Conservation (phyloP, 495 filamentous ascomycete genomes). For the Articulospora tetracladia region DNA sequence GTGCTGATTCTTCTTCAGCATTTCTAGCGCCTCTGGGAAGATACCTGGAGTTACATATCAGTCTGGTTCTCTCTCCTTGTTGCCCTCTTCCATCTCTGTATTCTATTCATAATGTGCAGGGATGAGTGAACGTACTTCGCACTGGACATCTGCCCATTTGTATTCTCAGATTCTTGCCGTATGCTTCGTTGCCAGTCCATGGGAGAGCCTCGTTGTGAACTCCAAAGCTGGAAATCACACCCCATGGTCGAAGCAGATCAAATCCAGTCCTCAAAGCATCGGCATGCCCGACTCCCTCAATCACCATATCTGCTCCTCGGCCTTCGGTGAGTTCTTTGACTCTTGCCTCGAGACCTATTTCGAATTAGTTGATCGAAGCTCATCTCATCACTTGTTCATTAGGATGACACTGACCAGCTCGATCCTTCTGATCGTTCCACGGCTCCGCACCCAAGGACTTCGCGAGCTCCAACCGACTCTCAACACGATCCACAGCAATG, state of each 20-base stretch:
- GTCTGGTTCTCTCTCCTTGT: neutral
- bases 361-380: neutral
- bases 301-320: slow-evolving; percentile 83
- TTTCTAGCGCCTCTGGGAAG: slow-evolving; percentile 70
- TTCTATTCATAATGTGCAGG: too few species aligned
- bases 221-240: slow-evolving; percentile 82
- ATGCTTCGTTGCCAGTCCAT: slow-evolving; percentile 78
- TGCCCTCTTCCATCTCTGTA: too few species aligned
- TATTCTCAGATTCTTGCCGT: slow-evolving; percentile 84
- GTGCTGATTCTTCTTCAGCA: slow-evolving; percentile 80
- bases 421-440: slow-evolving; percentile 73
- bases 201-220: slow-evolving; percentile 94
- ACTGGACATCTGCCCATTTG: slow-evolving; percentile 96
- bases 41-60: slow-evolving; percentile 31
- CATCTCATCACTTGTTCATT: neutral
- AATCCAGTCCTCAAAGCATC: slow-evolving; percentile 79
- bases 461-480: slow-evolving; percentile 73
- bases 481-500: slow-evolving; percentile 81
- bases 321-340: slow-evolving; percentile 77
- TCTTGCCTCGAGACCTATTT: slow-evolving; percentile 54
- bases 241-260: slow-evolving; percentile 84
- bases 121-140: slow-evolving; percentile 55
- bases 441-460: slow-evolving; percentile 77
- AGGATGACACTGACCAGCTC: slow-evolving; percentile 32
- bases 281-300: slow-evolving; percentile 88